Conservation (phyloP, 306 rosid species). For the Parietaria judaica region DNA sequence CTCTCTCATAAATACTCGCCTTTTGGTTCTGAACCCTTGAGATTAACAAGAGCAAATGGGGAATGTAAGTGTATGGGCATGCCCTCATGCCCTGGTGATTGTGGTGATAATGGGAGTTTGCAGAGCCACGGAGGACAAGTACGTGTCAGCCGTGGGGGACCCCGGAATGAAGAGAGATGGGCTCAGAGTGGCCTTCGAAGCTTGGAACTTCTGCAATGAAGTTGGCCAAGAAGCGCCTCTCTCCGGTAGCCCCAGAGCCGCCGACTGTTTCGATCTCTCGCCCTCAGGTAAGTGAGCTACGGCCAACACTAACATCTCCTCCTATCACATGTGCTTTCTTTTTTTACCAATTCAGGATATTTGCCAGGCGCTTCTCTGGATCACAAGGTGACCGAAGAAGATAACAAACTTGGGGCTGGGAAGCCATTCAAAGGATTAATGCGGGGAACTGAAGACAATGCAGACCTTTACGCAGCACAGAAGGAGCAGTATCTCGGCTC, state of each 20-base stretch:
- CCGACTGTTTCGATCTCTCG: conserved; percentile 71
- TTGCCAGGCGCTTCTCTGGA: conserved; percentile 31
- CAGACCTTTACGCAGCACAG: conserved; percentile 58
- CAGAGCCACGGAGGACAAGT: conserved; percentile 14
- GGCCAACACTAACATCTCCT: neutral
- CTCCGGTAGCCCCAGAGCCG: conserved; percentile 80
- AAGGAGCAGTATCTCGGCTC: conserved; percentile 65
- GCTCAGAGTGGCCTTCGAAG: conserved; percentile 78
- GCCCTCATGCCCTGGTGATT: conserved; percentile 10
- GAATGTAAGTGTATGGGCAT: neutral
- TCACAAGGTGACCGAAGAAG: conserved; percentile 39
- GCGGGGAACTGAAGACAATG: conserved; percentile 19
- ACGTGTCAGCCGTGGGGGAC: conserved; percentile 62
- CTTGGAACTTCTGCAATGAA: conserved; percentile 93
- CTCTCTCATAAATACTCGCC: too few species aligned
- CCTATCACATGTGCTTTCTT: neutral
- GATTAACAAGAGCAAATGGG: too few species aligned
- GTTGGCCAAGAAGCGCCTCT: conserved; percentile 71
- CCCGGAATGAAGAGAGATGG: conserved; percentile 77
- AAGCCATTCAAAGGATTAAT: conserved; percentile 34
- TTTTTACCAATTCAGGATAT: neutral
- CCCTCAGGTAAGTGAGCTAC: conserved; percentile 19
- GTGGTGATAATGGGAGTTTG: conserved; percentile 12
- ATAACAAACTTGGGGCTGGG: conserved; percentile 60
- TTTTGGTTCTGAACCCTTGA: too few species aligned